Base-by-base conservation (phyloP, 2,329 filamentous ascomycete genomes). In the Trichoderma harzianum region DNA sequence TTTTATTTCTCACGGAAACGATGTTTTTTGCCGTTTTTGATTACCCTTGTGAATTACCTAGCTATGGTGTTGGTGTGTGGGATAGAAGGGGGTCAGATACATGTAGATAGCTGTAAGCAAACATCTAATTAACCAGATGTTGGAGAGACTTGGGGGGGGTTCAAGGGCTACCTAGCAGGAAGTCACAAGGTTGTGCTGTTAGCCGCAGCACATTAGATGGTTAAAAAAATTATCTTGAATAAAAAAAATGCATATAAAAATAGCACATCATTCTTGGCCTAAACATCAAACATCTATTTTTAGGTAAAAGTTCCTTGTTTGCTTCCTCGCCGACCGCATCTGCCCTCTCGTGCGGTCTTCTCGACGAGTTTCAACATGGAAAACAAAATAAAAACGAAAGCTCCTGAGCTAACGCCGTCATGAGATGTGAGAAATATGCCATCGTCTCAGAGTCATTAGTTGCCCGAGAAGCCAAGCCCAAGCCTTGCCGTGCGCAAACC, bases 401-500 rank as follows among this genome's bases (percentile, higher is more conserved):
- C 73, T 76, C 77, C 76, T 72, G 75, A 76, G 76, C 76, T 36
- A 80, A 81, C 79, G 80, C 80, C 79, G 74, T 77, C 77, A 73
- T 77, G 77, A 77, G 78, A 76, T 68, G 32, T 63, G 68, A 71
- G 34, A 68, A 71, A 63, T 57, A 71, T 57, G 68, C 69, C 32
- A 43, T 68, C 58, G 36, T 61, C 61, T 32, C 71, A 70, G 66
- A 70, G 65, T 65, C 71, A 72, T 70, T 58, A 64, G 58, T 67
- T 61, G 58, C 53, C 51, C 71, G 66, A 71, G 39, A 68, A 67
- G 64, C 66, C 66, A 61, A 69, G 66, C 30, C 55, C 66, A 62
- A 53, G 66, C 30, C 67, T 64, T 72, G 60, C 68, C 62, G 28
- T 72, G 66, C 57, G 66, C 47, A 60, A 65, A 63, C 58, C 61